Evolutionary conservation across 2,329 filamentous ascomycete species (phyloP).

Genomic region (Aureobasidium subglaciale): DNA sequence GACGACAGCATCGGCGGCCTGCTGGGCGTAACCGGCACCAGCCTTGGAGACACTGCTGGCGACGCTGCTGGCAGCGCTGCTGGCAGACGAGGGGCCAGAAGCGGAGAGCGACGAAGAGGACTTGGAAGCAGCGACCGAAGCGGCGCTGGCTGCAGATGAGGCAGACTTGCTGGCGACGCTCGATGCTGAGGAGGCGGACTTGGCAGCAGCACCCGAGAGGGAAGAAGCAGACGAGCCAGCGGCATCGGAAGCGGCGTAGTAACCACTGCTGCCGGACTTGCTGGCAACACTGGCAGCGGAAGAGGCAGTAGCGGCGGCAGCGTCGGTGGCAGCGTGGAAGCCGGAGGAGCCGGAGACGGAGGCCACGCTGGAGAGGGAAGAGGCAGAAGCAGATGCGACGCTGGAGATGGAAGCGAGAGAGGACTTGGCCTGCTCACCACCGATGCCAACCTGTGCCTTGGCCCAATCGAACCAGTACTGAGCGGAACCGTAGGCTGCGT

Average conservation of each 20-base stretch:
- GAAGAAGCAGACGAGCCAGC: constrained; percentile 38
- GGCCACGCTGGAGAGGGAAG: constrained; percentile 20
- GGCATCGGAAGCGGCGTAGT: constrained; percentile 31
- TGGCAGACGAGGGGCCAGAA: constrained; percentile 18
- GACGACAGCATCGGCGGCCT: constrained; percentile 25
- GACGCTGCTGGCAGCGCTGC: constrained; percentile 12
- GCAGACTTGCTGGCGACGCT: constrained; percentile 23
- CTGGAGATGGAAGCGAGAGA: constrained; percentile 30
- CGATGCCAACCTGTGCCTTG: constrained; percentile 40
- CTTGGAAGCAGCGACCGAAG: constrained; percentile 22
- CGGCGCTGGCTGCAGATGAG: constrained; percentile 19
- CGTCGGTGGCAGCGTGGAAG: neutral
- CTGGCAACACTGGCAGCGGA: constrained; percentile 50
- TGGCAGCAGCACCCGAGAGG: constrained; percentile 53
- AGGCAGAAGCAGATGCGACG: constrained; percentile 22
- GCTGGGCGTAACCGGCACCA: constrained; percentile 22
- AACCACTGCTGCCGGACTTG: constrained; percentile 33
- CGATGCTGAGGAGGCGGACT: constrained; percentile 12
- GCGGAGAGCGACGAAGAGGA: constrained; percentile 27
- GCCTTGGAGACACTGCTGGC: constrained; percentile 20
- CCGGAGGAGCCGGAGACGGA: constrained; percentile 26
- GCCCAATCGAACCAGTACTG: constrained; percentile 36
- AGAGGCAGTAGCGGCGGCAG: constrained; percentile 19
- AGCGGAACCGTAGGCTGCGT: constrained; percentile 43
- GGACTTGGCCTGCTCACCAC: constrained; percentile 31